Evolutionary conservation across 2,329 filamentous ascomycete species (phyloP), one percentile per base, ranked within the genome.

Genomic region (Ampelomyces quisqualis): DNA sequence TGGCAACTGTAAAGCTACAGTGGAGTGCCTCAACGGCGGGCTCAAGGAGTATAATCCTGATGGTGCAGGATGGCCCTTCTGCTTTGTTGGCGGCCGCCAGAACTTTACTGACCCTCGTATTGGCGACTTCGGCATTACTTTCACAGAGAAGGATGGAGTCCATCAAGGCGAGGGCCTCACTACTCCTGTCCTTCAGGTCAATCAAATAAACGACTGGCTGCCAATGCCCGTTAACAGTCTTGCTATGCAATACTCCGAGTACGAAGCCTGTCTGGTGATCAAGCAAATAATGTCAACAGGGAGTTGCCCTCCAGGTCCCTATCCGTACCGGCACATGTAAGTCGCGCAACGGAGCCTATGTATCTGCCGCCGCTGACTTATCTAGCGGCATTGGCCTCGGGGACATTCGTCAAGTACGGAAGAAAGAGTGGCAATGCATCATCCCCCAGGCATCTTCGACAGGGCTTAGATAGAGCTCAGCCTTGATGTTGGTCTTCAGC

Each of bases 401-500:
- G n/a, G n/a, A n/a, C n/a, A n/a, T n/a, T n/a, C n/a, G n/a, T n/a
- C n/a, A n/a, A n/a, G n/a, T n/a, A n/a, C n/a, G n/a, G n/a, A n/a
- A n/a, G n/a, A n/a, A n/a, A n/a, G n/a, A n/a, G n/a, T n/a, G n/a
- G n/a, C n/a, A n/a, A n/a, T n/a, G n/a, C n/a, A n/a, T n/a, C n/a
- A n/a, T n/a, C n/a, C n/a, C n/a, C n/a, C n/a, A n/a, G n/a, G n/a
- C n/a, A n/a, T n/a, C n/a, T n/a, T n/a, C n/a, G n/a, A n/a, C n/a
- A n/a, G n/a, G n/a, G n/a, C n/a, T n/a, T n/a, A n/a, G n/a, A n/a
- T n/a, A n/a, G n/a, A n/a, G n/a, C n/a, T n/a, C n/a, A n/a, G n/a
- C n/a, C n/a, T 26, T 55, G 11, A 41, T 49, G 7, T 45, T 49
- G 1, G 57, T 57, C 36, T 47, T 57, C 7, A 49, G 76, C 7